phyloP scores from a whole-genome alignment of 495 filamentous ascomycete genomes.

The Amorphotheca resinae region DNA sequence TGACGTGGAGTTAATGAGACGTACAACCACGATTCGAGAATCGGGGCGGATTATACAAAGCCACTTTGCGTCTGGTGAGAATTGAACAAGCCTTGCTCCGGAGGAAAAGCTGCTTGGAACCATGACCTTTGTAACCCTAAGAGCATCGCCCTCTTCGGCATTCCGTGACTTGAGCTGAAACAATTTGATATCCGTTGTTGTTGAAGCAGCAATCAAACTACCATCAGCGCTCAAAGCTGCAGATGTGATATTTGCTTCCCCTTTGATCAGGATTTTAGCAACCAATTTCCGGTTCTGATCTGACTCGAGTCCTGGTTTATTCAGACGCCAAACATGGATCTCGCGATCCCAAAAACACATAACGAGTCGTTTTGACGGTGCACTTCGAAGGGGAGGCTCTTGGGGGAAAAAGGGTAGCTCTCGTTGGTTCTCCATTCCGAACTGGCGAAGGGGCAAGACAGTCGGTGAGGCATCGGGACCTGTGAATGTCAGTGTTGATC shows the following conservation, averaged over 20 bases:
- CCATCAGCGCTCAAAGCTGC: slow-evolving; percentile 63
- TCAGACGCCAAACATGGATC: slow-evolving; percentile 69
- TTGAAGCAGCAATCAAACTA: slow-evolving; percentile 63
- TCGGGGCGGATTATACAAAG: slow-evolving; percentile 71
- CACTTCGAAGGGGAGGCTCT: slow-evolving; percentile 52
- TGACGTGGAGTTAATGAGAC: slow-evolving; percentile 39
- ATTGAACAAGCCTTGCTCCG: slow-evolving; percentile 66
- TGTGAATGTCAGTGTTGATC: slow-evolving; percentile 22
- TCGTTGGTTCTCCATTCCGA: slow-evolving; percentile 69
- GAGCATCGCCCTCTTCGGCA: slow-evolving; percentile 33
- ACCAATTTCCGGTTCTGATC: slow-evolving; percentile 46
- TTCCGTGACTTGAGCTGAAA: slow-evolving; percentile 47
- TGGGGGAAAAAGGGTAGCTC: slow-evolving; percentile 72
- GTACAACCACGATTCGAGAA: slow-evolving; percentile 64
- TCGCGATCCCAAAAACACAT: slow-evolving; percentile 92
- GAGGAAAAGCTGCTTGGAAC: slow-evolving; percentile 28
- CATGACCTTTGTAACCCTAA: slow-evolving; percentile 60
- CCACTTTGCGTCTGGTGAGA: slow-evolving; percentile 57
- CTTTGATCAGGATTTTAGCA: slow-evolving; percentile 60
- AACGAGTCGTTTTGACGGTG: slow-evolving; percentile 56
- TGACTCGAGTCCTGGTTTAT: slow-evolving; percentile 26
- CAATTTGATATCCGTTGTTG: slow-evolving; percentile 61
- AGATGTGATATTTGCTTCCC: slow-evolving; percentile 79
- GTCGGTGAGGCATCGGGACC: slow-evolving; percentile 77
- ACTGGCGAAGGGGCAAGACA: slow-evolving; percentile 65